These are phyloP conservation scores for Dioszegia aurantiaca DNA, from an alignment of 768 basidiomycete species.

Conservation along the genomic window DNA sequence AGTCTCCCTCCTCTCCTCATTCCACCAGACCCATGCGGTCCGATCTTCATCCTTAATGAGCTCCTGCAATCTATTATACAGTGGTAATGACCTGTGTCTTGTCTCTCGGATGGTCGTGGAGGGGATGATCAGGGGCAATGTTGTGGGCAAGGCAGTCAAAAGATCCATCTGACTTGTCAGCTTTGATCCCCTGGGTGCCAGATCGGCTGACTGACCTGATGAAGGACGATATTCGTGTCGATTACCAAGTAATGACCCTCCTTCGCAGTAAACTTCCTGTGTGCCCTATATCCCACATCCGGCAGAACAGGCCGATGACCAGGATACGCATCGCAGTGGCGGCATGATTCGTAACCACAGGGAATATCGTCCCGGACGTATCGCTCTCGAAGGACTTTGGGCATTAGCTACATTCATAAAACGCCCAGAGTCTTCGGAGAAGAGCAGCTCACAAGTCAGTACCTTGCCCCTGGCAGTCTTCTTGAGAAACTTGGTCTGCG, in stretches of 20 bases:
- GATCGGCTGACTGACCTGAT: conserved; percentile 61
- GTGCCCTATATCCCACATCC: conserved; percentile 59
- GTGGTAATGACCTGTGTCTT: conserved; percentile 83
- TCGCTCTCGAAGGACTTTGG: conserved; percentile 78
- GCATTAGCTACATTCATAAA: not conserved
- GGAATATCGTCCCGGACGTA: conserved; percentile 88
- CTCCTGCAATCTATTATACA: conserved; percentile 86
- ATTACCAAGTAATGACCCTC: conserved; percentile 72
- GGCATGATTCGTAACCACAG: conserved; percentile 74
- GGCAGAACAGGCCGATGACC: conserved; percentile 60
- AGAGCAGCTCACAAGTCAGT: conserved; percentile 67
- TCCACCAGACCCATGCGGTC: conserved; percentile 55
- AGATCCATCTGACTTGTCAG: conserved; percentile 75
- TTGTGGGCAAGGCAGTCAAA: conserved; percentile 72
- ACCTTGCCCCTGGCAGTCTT: conserved; percentile 93
- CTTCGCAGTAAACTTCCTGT: conserved; percentile 52
- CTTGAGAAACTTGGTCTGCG: conserved; percentile 90
- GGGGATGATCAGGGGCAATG: conserved; percentile 76
- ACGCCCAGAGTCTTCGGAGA: not conserved
- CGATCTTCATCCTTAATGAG: conserved; percentile 69
- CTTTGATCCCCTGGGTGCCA: not conserved
- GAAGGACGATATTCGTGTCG: conserved; percentile 91
- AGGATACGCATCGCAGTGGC: conserved; percentile 58
- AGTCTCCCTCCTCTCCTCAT: conserved; percentile 60
- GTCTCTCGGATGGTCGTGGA: conserved; percentile 98